Conservation (phyloP, 768 basidiomycete genomes). For the Galerina marginata region DNA sequence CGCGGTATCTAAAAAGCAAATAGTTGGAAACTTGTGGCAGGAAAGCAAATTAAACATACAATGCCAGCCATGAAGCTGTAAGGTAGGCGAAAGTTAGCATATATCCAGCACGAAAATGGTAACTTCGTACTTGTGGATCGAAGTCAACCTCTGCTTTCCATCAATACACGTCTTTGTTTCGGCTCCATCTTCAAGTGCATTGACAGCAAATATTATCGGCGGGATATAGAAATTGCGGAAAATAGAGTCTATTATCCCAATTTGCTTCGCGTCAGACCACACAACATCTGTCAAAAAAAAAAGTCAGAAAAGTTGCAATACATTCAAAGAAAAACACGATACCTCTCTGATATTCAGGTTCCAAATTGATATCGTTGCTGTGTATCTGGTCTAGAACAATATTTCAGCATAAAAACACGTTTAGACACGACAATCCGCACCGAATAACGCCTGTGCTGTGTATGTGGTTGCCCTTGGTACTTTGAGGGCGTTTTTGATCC, state of each 20-base stretch:
- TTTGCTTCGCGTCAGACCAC: conserved; percentile 79
- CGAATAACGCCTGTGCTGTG: conserved; percentile 64
- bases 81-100: neutral
- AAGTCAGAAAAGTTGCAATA: neutral
- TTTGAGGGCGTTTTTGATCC: conserved; percentile 52
- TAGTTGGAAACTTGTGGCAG: neutral
- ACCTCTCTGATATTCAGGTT: conserved; percentile 85
- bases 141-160: conserved; percentile 82
- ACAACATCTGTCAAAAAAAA: conserved; percentile 60
- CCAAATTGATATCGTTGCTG: conserved; percentile 66
- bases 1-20: conserved; percentile 55
- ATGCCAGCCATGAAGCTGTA: conserved; percentile 68
- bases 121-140: conserved; percentile 63
- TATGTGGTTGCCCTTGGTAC: conserved; percentile 66
- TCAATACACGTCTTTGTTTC: conserved; percentile 76
- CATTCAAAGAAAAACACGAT: conserved; percentile 7
- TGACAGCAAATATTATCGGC: conserved; percentile 45
- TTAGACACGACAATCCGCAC: conserved; percentile 38
- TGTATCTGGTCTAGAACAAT: conserved; percentile 63
- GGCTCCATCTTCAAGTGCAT: conserved; percentile 61
- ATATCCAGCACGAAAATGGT: neutral
- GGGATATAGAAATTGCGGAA: conserved; percentile 58
- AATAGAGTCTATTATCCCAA: conserved; percentile 77
- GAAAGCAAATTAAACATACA: conserved; percentile 41
- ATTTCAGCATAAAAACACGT: conserved; percentile 5